Evolutionary conservation across 192 early-diverging fungal species (phyloP), one percentile per base, ranked within the genome.

Genomic region (Coemansia sp.): DNA sequence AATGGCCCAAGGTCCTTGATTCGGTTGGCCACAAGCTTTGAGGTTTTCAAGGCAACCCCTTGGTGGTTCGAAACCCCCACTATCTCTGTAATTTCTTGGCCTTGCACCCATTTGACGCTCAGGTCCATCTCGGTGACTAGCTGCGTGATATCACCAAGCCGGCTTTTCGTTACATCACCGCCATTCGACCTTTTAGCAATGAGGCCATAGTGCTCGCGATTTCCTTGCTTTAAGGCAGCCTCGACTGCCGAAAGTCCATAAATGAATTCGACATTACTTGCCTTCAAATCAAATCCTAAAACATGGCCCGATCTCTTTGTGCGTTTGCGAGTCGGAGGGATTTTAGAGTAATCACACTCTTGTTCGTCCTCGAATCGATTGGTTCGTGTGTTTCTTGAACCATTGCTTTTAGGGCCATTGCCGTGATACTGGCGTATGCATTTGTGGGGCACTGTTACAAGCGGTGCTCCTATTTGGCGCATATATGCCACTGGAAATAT

Each of bases 191-290:
- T 55, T 58, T n/a, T n/a, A 5, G 45, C 18, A 38, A 53, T 66
- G 3, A 62, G 27, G 3, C 50, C 54, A 22, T 58, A 53, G 26
- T 58, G 13, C 17, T 45, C 36, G 9, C 70, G 70, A 39, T 36
- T 36, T 1, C 70, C 57, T 25, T 62, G 55, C 24, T 22, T 44
- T 26, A 72, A 18, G 9, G 58, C 70, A 1, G 70, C 62, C 50
- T 41, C 6, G 25, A 61, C 42, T 0, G 70, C 45, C n/a, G 49
- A 22, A 5, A 53, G 9, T 9, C 70, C 70, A 29, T 54, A 66
- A n/a, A 72, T n/a, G 6, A 66, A 58, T 53, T 72, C 70, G 2
- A 45, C 47, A 10, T 34, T 34, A n/a, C n/a, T n/a, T n/a, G n/a
- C n/a, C n/a, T n/a, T n/a, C n/a, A n/a, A n/a, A n/a, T n/a, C n/a